Evolutionary conservation across 2,329 filamentous ascomycete genomes (phyloP).

Genomic region (Atkinsonella texensis): DNA sequence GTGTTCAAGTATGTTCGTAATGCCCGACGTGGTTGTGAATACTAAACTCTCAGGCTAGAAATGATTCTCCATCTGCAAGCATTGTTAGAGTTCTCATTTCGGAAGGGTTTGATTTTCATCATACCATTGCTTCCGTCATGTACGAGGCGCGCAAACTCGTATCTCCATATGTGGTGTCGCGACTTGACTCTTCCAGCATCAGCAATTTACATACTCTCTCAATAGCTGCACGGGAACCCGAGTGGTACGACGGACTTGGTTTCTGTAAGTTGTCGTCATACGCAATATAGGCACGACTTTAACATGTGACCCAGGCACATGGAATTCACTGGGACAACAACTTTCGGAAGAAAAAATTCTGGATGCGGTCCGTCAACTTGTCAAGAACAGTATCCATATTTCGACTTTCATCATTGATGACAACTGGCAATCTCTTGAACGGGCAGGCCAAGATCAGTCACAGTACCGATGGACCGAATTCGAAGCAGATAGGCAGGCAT

Average conservation of each 20-base stretch:
- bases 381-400: constrained; percentile 61
- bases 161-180: constrained; percentile 26
- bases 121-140: constrained; percentile 67
- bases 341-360: constrained; percentile 73
- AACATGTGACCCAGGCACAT: constrained; percentile 47
- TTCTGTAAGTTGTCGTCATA: constrained; percentile 51
- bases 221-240: constrained; percentile 58
- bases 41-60: constrained; percentile 37
- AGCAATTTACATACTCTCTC: constrained; percentile 35
- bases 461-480: constrained; percentile 66
- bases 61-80: constrained; percentile 48
- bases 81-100: constrained; percentile 56
- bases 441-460: constrained; percentile 37
- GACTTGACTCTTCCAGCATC: constrained; percentile 34
- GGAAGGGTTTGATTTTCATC: constrained; percentile 60
- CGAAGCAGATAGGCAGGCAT: constrained; percentile 68
- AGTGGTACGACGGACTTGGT: constrained; percentile 85
- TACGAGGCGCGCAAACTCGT: constrained; percentile 63
- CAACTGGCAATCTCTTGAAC: constrained; percentile 76
- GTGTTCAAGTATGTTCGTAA: constrained; percentile 45
- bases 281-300: constrained; percentile 9
- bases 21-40: not conserved
- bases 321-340: constrained; percentile 81
- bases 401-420: constrained; percentile 91
- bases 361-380: constrained; percentile 58